A percentile compares a stretch with the other conserved stretches of the same genome.
Evolutionary conservation across 768 basidiomycete species (phyloP).

Genomic region (Inosperma sp.): DNA sequence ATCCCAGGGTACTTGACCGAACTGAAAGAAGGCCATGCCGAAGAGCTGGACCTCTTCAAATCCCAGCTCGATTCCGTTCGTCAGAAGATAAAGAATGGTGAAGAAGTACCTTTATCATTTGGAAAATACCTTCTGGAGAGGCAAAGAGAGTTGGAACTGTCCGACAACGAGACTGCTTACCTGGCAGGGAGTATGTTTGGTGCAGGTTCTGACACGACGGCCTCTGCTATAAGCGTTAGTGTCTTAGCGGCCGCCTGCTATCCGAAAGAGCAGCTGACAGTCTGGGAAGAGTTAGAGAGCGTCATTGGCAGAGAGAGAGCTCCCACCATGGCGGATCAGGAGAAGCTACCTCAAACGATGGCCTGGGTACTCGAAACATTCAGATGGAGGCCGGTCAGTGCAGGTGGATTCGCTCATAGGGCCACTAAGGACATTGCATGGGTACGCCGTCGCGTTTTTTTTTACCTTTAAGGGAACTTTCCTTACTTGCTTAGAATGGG

Average conservation of each 20-base stretch:
- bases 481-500: constrained; percentile 30
- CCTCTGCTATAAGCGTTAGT: constrained; percentile 50
- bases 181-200: constrained; percentile 63
- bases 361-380: constrained; percentile 48
- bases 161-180: constrained; percentile 56
- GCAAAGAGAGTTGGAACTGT: constrained; percentile 48
- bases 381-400: constrained; percentile 49
- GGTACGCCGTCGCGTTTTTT: constrained; percentile 30
- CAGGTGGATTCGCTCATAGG: constrained; percentile 47
- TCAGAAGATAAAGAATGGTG: constrained; percentile 34
- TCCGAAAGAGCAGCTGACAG: constrained; percentile 45
- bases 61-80: constrained; percentile 45
- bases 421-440: constrained; percentile 62
- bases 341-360: constrained; percentile 39
- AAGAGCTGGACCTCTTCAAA: constrained; percentile 54
- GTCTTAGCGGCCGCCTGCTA: constrained; percentile 55
- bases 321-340: constrained; percentile 38
- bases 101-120: constrained; percentile 46
- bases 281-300: constrained; percentile 52
- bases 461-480: background rate
- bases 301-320: constrained; percentile 45
- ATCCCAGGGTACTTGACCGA: constrained; percentile 59
- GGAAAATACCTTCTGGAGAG: constrained; percentile 54
- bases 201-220: constrained; percentile 63
- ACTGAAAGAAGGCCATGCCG: constrained; percentile 49